Conservation (phyloP, 805 yeast species). For the Saccharomycopsis capsularis region DNA sequence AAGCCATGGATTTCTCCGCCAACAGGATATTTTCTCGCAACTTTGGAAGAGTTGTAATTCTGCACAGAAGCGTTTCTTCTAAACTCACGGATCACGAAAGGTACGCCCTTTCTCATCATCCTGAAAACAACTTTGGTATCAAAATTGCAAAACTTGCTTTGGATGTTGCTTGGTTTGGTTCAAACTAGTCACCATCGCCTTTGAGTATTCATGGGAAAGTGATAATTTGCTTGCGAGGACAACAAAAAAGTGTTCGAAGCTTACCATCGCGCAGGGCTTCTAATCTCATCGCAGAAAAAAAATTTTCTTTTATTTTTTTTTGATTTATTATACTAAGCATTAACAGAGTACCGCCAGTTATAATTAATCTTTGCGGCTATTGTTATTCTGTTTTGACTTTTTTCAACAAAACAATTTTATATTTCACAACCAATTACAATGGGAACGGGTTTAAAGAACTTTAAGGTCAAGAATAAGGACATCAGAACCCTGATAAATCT, state of each 20-base stretch:
- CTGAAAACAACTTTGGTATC: too few species aligned
- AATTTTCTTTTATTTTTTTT: not conserved
- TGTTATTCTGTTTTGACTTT: too few species aligned
- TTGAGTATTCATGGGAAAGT: too few species aligned
- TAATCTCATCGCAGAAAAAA: not conserved
- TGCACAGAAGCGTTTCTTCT: not conserved
- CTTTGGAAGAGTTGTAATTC: conserved; percentile 28
- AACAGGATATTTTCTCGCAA: conserved; percentile 50
- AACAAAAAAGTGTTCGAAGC: too few species aligned
- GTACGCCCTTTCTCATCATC: too few species aligned
- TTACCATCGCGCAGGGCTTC: too few species aligned
- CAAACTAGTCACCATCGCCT: too few species aligned
- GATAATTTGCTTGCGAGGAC: too few species aligned
- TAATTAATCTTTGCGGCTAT: too few species aligned
- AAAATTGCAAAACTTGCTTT: too few species aligned
- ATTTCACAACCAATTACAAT: not conserved
- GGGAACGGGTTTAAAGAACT: conserved; percentile 16
- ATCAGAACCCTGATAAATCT: conserved; percentile 15
- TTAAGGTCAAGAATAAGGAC: conserved; percentile 20
- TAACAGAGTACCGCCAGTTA: not conserved
- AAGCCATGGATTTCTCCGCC: conserved; percentile 64
- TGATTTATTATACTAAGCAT: not conserved
- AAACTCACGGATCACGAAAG: not conserved
- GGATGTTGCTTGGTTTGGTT: too few species aligned
- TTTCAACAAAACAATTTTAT: too few species aligned